Percentiles rank a stretch among this genome's conserved stretches.
These are phyloP conservation scores for Erysimum cheiri DNA, from an alignment of 441 rosid species.

Conservation along the genomic window DNA sequence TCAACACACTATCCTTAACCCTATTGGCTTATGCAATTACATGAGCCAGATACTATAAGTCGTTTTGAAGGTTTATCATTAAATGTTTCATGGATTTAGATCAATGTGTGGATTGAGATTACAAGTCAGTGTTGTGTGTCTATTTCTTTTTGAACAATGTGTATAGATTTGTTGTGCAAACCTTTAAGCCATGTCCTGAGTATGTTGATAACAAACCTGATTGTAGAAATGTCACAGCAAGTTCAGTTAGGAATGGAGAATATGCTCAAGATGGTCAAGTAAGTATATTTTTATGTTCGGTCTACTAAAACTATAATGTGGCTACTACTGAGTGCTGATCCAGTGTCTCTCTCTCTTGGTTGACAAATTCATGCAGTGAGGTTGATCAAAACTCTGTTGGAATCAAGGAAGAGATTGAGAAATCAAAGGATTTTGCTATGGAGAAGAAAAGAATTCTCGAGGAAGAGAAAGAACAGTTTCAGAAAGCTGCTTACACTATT, in stretches of 20 bases:
- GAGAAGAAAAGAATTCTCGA: slow-evolving; percentile 74
- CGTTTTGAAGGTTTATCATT: background rate
- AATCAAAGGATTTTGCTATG: slow-evolving; percentile 65
- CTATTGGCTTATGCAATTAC: background rate
- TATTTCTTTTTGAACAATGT: background rate
- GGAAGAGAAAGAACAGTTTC: slow-evolving; percentile 74
- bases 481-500: slow-evolving; percentile 84
- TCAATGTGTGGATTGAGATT: slow-evolving; percentile 6
- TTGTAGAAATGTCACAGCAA: slow-evolving; percentile 82
- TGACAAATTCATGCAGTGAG: slow-evolving; percentile 59
- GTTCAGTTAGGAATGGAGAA: slow-evolving; percentile 75
- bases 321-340: slow-evolving; percentile 9
- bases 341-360: slow-evolving; percentile 8
- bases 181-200: slow-evolving; percentile 24
- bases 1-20: slow-evolving; percentile 5
- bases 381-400: slow-evolving; percentile 72
- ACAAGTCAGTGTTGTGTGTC: slow-evolving; percentile 10
- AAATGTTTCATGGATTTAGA: slow-evolving; percentile 11
- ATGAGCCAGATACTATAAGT: background rate
- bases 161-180: background rate
- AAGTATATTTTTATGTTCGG: slow-evolving; percentile 38
- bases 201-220: slow-evolving; percentile 7
- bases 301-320: background rate
- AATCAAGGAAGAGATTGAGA: slow-evolving; percentile 76
- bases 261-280: slow-evolving; percentile 86